phyloP scores from a whole-genome alignment of 2,329 filamentous ascomycete genomes.

The Epichloe uncinata region DNA sequence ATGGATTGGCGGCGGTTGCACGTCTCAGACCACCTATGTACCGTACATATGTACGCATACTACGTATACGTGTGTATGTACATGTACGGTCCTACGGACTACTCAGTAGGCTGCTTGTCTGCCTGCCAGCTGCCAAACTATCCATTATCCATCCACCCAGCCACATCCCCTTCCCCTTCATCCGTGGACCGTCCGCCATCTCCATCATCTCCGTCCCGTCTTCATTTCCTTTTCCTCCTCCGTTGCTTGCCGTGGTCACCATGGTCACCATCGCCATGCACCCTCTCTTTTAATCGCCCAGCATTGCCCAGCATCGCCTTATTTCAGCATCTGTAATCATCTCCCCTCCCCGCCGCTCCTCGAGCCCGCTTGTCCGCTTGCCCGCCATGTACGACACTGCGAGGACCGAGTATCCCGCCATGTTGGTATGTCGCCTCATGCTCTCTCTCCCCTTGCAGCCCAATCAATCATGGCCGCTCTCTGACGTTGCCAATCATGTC shows the following conservation, averaged over 20 bases:
- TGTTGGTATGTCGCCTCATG: slow-evolving; percentile 58
- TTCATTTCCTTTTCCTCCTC: slow-evolving; percentile 3
- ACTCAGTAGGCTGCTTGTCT: too few relatives aligned
- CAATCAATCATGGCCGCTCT: neutral
- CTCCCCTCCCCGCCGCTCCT: neutral
- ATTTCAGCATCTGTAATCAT: slow-evolving; percentile 17
- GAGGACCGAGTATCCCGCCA: slow-evolving; percentile 80
- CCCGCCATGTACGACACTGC: slow-evolving; percentile 62
- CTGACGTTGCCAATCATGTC: neutral
- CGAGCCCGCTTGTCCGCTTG: neutral
- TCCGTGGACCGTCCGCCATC: too few relatives aligned
- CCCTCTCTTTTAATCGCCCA: slow-evolving; percentile 6
- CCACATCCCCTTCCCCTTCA: neutral
- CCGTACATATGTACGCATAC: too few relatives aligned
- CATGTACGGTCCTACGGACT: too few relatives aligned
- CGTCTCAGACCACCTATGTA: too few relatives aligned
- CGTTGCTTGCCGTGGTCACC: neutral
- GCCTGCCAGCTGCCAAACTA: too few relatives aligned
- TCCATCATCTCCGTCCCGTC: too few relatives aligned
- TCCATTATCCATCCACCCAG: slow-evolving; percentile 1
- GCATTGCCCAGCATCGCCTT: slow-evolving; percentile 9
- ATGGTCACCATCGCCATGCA: slow-evolving; percentile 8
- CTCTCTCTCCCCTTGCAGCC: slow-evolving; percentile 1
- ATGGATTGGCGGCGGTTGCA: too few relatives aligned
- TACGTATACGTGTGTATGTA: too few relatives aligned